Evolutionary conservation across 2,329 filamentous ascomycete species (phyloP), one percentile per base, ranked within the genome.

Genomic region (Apiospora aurea): DNA sequence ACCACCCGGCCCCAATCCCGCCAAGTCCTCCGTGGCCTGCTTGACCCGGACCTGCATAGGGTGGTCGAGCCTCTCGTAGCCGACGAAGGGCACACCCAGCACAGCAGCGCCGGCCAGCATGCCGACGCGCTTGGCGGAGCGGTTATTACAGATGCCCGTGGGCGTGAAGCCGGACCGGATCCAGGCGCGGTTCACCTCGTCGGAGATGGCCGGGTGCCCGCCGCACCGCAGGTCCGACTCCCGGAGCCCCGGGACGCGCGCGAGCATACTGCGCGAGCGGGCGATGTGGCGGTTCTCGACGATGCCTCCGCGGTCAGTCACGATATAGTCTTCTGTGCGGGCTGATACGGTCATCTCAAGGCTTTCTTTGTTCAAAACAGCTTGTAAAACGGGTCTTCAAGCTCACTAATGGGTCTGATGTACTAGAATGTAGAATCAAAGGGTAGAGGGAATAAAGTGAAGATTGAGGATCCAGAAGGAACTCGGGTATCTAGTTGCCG

Each of bases 41-140:
- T 77, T 83, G 2, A 87, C 82, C 10, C 77, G 76, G 13, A 73
- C 24, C 72, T 87, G 85, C 26, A 86, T 78, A 0, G 82, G 82
- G 71, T 85, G 81, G 0, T 73, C 72, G 0, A 78, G 73, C 0
- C 79, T 72, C 67, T 86, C 83, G 72, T 86, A 86, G 53, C 75
- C 77, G 0, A 29, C 71, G 3, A 81, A 70, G 2, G 75, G 72
- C 0, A 76, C 81, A 0, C 80, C 82, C 0, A 87, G 69, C 0
- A 81, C 80, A 41, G 77, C 79, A 0, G 84, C 79, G 1, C 81
- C 85, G 0, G 82, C 84, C 29, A 87, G 75, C 84, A 87, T 87
- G 0, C 82, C 85, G 3, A 79, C 82, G 73, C 87, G 85, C 53
- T 87, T 87, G 0, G 85, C 85, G 0, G 85, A 86, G 73, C 85